Percentiles rank a stretch among this genome's conserved stretches.
phyloP scores from a whole-genome alignment of 768 basidiomycete genomes.

The Psilocybe azurescens region DNA sequence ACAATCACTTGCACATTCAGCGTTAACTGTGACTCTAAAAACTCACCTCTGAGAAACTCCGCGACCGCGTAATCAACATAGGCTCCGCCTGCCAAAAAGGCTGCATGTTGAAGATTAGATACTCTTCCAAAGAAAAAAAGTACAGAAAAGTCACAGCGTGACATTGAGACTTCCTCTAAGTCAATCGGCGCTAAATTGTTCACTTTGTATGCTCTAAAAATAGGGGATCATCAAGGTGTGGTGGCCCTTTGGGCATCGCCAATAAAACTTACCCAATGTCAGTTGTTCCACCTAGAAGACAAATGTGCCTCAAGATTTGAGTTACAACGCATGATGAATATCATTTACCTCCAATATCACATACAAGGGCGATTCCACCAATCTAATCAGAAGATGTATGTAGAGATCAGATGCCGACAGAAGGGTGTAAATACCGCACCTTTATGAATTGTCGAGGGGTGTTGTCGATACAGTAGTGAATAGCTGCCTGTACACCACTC shows the following conservation, averaged over 20 bases:
- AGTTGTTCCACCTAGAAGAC: constrained; percentile 20
- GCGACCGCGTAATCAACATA: constrained; percentile 20
- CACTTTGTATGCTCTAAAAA: constrained; percentile 17
- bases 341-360: constrained; percentile 35
- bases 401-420: no score
- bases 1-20: not conserved
- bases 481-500: constrained; percentile 17
- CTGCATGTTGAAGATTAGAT: not conserved
- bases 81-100: constrained; percentile 20
- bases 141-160: constrained; percentile 10
- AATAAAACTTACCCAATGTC: constrained; percentile 21
- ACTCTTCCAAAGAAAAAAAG: not conserved
- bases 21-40: not conserved
- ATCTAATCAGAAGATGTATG: constrained; percentile 9
- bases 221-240: not conserved
- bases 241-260: not conserved
- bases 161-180: constrained; percentile 16
- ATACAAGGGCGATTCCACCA: constrained; percentile 28
- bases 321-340: not conserved
- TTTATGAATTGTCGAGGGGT: not conserved
- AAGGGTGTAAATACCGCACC: not conserved
- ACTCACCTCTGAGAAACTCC: constrained; percentile 10
- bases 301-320: no score
- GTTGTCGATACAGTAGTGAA: constrained; percentile 19
- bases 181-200: constrained; percentile 4